Base-by-base conservation (phyloP, 177 flowering plant genomes). In the Vitis hybrid region DNA sequence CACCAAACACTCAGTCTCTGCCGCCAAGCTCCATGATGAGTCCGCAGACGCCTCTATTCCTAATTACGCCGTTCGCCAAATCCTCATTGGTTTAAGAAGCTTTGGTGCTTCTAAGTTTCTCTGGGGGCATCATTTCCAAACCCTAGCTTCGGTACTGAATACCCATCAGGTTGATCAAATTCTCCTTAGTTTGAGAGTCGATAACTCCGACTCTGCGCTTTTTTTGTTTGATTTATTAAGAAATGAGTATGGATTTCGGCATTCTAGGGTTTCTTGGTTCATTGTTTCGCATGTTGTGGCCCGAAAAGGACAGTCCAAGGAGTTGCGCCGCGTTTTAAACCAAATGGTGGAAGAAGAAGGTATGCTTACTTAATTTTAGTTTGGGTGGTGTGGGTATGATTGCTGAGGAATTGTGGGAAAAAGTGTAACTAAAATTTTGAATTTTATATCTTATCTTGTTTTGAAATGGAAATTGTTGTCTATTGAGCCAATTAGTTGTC, bases 251-350 rank as follows among this genome's bases (percentile, higher is more conserved):
- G 83, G 84, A 21, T 74, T 83, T 66, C 78, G 68, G 70, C 86
- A 80, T 74, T 82, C 89, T 27, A 76, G 71, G 74, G 16, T 72
- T 58, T 81, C 85, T 6, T 35, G 64, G 52, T 72, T 92, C 13
- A 69, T 75, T 21, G 66, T 82, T 16, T 79, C 85, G 35, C 91
- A 89, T 73, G 62, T 80, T 67, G 77, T 90, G 81, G 95, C 92
- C 11, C 66, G 57, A 48, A 62, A 78, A 54, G 51, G 81, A 70
- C 68, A 83, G 32, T 64, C 75, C 52, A 70, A 71, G 64, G 83
- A 79, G 63, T 49, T 86, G 76, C 71, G 75, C n/a, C 56, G 32
- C 56, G 67, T 86, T 66, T 16, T 88, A 35, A 60, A 68, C 71
- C 56, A 64, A 51, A 66, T 88, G 73, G 49, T 87, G 19, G 76